These are phyloP conservation scores for Annulohypoxylon nitens DNA, from an alignment of 495 filamentous ascomycete species.

Conservation along the genomic window DNA sequence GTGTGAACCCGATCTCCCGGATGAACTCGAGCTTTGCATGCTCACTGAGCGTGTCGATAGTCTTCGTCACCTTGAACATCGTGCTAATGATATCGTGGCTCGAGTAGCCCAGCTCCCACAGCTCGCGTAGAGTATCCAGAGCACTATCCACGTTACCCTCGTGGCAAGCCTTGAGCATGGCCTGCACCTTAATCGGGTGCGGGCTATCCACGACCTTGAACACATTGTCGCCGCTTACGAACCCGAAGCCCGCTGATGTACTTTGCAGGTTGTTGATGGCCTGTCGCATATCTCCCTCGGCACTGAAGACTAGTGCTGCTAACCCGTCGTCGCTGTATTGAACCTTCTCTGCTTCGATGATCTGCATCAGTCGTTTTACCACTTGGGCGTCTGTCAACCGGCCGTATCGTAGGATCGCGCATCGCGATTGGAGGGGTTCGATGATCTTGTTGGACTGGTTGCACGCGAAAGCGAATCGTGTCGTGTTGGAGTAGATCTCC, in stretches of 20 bases:
- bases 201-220: conserved; percentile 98
- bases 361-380: conserved; percentile 88
- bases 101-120: conserved; percentile 95
- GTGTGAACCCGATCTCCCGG: conserved; percentile 97
- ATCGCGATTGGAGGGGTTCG: conserved; percentile 95
- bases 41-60: conserved; percentile 87
- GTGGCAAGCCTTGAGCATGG: conserved; percentile 96
- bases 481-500: conserved; percentile 98
- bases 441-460: conserved; percentile 99
- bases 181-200: conserved; percentile 97
- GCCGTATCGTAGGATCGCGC: conserved; percentile 95
- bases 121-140: conserved; percentile 86
- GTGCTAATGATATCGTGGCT: conserved; percentile 98
- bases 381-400: conserved; percentile 93
- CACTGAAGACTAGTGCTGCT: conserved; percentile 94
- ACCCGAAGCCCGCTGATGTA: conserved; percentile 94
- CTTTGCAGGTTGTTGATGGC: conserved; percentile 99
- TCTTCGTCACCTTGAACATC: conserved; percentile 99
- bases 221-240: conserved; percentile 97
- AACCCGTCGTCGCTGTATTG: conserved; percentile 93
- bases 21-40: conserved; percentile 96
- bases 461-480: conserved; percentile 97
- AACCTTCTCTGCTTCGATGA: conserved; percentile 88
- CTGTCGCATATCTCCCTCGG: conserved; percentile 98
- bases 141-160: conserved; percentile 91